These are phyloP conservation scores for Flaveria robusta DNA, from an alignment of 129 eudicot genomes.

Conservation along the genomic window DNA sequence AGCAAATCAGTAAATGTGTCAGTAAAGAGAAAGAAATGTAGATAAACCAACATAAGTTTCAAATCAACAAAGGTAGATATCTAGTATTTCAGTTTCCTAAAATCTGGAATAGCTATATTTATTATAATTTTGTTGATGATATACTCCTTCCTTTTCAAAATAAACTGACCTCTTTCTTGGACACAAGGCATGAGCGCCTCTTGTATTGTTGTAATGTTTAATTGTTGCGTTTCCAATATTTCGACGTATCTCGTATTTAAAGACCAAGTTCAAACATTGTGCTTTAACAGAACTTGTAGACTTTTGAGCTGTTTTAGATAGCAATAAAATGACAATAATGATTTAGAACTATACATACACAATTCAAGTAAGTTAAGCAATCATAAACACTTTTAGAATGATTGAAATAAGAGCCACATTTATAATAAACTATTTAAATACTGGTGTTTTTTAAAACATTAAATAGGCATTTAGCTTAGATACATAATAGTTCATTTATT, in stretches of 20 bases:
- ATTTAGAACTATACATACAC: background rate
- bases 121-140: constrained; percentile 10
- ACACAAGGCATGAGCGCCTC: constrained; percentile 6
- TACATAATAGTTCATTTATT: background rate
- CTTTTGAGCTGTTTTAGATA: background rate
- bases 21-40: constrained; percentile 16
- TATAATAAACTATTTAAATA: background rate
- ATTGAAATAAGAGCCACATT: constrained; percentile 3
- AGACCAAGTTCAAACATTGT: background rate
- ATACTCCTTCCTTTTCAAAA: constrained; percentile 18
- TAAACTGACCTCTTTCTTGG: background rate
- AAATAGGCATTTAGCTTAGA: background rate
- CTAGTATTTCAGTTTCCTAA: background rate
- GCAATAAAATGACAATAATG: background rate
- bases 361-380: constrained; percentile 11
- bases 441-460: background rate
- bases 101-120: background rate
- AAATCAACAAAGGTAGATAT: constrained; percentile 2
- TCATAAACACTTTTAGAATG: background rate
- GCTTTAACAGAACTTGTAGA: constrained; percentile 3
- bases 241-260: background rate
- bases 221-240: constrained; percentile 8
- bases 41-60: constrained; percentile 20
- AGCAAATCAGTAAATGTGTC: background rate
- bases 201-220: constrained; percentile 11